Evolutionary conservation across 768 basidiomycete species (phyloP).

Genomic region (Podaxis sp.): DNA sequence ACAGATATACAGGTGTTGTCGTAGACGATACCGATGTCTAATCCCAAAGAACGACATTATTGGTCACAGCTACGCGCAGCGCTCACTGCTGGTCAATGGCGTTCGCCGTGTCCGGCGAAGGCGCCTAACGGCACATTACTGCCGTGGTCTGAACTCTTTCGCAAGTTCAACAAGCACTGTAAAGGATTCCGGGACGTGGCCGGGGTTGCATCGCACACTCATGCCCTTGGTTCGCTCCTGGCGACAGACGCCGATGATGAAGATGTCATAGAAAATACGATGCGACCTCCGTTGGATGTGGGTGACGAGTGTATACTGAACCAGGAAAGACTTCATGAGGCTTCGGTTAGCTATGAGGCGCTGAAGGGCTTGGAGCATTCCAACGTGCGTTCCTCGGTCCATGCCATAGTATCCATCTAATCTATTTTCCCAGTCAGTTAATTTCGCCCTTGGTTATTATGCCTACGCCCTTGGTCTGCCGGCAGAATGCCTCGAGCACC

Average conservation of each 20-base stretch:
- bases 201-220: constrained; percentile 67
- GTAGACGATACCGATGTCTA: constrained; percentile 23
- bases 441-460: constrained; percentile 73
- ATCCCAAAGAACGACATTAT: constrained; percentile 69
- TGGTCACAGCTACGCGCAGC: constrained; percentile 71
- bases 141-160: constrained; percentile 75
- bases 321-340: constrained; percentile 59
- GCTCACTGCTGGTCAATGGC: constrained; percentile 76
- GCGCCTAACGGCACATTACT: constrained; percentile 49
- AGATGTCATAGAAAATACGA: constrained; percentile 32
- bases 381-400: constrained; percentile 47
- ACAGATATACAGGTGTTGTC: background rate
- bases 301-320: constrained; percentile 57
- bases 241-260: constrained; percentile 56
- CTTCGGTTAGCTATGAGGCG: constrained; percentile 46
- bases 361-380: constrained; percentile 49
- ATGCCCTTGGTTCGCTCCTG: constrained; percentile 58
- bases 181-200: constrained; percentile 56
- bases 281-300: constrained; percentile 37
- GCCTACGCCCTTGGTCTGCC: constrained; percentile 74
- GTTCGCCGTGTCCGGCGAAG: constrained; percentile 57
- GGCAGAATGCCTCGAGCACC: constrained; percentile 57
- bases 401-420: constrained; percentile 3
- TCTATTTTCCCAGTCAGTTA: constrained; percentile 49
- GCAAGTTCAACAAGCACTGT: constrained; percentile 88